phyloP scores from a whole-genome alignment of 2,329 filamentous ascomycete genomes.

The Arthrobotrys sphaeroides region DNA sequence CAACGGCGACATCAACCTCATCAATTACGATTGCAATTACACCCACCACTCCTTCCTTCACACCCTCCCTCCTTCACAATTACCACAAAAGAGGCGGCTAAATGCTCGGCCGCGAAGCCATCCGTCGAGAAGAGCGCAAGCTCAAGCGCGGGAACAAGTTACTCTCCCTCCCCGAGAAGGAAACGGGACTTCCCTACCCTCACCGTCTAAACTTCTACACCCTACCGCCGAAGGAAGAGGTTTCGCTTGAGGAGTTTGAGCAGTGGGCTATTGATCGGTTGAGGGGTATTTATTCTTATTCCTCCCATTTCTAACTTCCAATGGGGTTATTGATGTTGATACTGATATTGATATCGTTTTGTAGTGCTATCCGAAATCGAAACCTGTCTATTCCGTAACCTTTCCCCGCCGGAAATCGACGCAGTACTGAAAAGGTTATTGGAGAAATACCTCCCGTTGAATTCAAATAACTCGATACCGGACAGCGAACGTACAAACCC shows the following conservation, averaged over 20 bases:
- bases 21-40: background rate
- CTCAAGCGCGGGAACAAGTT: constrained; percentile 4
- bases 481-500: constrained; percentile 63
- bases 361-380: constrained; percentile 87
- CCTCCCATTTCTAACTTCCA: background rate
- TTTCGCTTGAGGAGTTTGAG: constrained; percentile 96
- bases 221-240: constrained; percentile 87
- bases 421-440: constrained; percentile 85
- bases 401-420: constrained; percentile 80
- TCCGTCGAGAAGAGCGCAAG: constrained; percentile 1
- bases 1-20: background rate
- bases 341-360: background rate
- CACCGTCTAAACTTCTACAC: constrained; percentile 92
- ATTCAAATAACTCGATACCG: constrained; percentile 74
- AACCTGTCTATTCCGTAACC: constrained; percentile 94
- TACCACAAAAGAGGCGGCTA: background rate
- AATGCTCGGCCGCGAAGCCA: constrained; percentile 35
- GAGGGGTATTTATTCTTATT: constrained; percentile 69
- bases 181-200: constrained; percentile 68
- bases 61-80: too few species aligned
- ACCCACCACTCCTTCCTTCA: too few species aligned
- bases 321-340: constrained; percentile 13
- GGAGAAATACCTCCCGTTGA: constrained; percentile 84
- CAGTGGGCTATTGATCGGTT: constrained; percentile 97
- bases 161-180: background rate